Percentiles rank a stretch among this genome's conserved stretches.
phyloP scores from a whole-genome alignment of 2,329 filamentous ascomycete species.

The Niveomyces coronatus region DNA sequence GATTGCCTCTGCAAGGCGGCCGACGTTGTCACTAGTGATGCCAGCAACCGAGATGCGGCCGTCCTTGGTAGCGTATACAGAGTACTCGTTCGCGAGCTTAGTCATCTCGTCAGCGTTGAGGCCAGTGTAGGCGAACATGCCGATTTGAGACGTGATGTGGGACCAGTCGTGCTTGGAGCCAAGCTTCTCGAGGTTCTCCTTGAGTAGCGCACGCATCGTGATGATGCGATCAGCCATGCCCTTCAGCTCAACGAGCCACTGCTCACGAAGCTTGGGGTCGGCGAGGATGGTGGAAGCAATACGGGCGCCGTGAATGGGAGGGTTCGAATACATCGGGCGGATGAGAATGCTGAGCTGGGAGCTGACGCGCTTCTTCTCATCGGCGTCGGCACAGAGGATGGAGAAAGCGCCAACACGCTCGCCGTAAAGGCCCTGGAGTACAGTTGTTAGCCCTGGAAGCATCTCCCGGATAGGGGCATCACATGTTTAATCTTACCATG shows the following conservation, averaged over 20 bases:
- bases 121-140: constrained; percentile 99
- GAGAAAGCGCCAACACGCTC: constrained; percentile 98
- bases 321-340: constrained; percentile 96
- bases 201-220: constrained; percentile 89
- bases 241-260: constrained; percentile 97
- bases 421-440: constrained; percentile 75
- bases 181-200: constrained; percentile 88
- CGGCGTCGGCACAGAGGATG: constrained; percentile 70
- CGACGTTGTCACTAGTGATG: constrained; percentile 71
- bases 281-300: constrained; percentile 89
- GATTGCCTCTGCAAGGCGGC: constrained; percentile 72
- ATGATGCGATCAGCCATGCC: constrained; percentile 99
- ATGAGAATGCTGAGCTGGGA: constrained; percentile 98
- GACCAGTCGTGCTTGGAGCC: constrained; percentile 97
- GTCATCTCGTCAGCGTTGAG: constrained; percentile 89
- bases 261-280: constrained; percentile 71
- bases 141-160: constrained; percentile 97
- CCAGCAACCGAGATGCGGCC: constrained; percentile 79
- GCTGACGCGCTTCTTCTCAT: constrained; percentile 92
- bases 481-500: too few species aligned
- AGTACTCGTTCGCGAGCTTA: constrained; percentile 83
- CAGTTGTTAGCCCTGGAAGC: not conserved
- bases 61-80: constrained; percentile 93
- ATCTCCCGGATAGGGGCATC: too few species aligned
- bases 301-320: constrained; percentile 89